Evolutionary conservation across 768 basidiomycete species (phyloP), one percentile per base, ranked within the genome.

Genomic region (Neoboletus magnificus): DNA sequence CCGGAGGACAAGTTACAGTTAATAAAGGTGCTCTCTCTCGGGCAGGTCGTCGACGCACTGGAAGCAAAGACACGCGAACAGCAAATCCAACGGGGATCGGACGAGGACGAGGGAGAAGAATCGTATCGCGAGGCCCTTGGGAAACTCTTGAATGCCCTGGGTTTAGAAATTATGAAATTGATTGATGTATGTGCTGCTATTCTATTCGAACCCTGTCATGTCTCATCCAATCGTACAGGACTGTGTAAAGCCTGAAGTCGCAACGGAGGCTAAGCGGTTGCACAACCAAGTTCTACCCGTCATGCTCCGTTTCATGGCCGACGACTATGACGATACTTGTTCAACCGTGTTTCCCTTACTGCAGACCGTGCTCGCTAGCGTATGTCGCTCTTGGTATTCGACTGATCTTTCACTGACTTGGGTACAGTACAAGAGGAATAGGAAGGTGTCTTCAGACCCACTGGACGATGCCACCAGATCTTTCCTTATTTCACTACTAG

Each of bases 61-160:
- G 91, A 96, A 73, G 69, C 80, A 23, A 87, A 89, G 71, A 89
- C 90, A 11, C 79, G 86, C 27, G 72, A 75, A 54, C 81, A 89
- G 64, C 86, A 88, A 69, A 68, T 77, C 8, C 83, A 81, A 61
- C 77, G 88, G 3, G 85, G 85, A n/a, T 75, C 77, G 0, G 81
- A 85, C 35, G 82, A 81, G n/a, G 89, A 94, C 61, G 91, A 94
- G 65, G 92, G 87, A 29, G 89, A 92, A 66, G 89, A 93, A 64
- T 85, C 85, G 4, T 96, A 95, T 71, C 79, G 97, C 45, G 93
- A 95, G 69, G 86, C 91, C 12, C 74, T 98, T 4, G 97, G 91
- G 8, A 88, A 86, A 63, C 72, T 98, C 47, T 72, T 97, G 52
- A 92, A 93, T 58, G 82, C 82, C 4, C 76, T 91, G 52, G 97